These are phyloP conservation scores for Corchorus capsularis DNA, from an alignment of 345 rosid species.

Conservation along the genomic window DNA sequence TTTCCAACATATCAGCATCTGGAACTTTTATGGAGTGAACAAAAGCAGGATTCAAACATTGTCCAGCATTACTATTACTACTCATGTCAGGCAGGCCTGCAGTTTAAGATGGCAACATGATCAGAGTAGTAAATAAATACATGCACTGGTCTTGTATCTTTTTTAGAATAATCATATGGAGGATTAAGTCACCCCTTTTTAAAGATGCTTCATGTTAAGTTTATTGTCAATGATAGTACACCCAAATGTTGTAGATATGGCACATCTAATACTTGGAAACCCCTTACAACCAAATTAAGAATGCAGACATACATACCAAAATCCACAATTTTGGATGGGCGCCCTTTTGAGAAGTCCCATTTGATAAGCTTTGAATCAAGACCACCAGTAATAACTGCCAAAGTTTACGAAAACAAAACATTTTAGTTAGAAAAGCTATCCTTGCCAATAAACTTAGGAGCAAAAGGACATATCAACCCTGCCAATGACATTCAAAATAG, in stretches of 20 bases:
- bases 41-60: slow-evolving; percentile 88
- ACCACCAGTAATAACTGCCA: slow-evolving; percentile 82
- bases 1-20: slow-evolving; percentile 72
- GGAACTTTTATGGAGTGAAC: slow-evolving; percentile 83
- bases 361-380: slow-evolving; percentile 83
- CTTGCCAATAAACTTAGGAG: no score
- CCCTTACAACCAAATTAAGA: not conserved
- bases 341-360: slow-evolving; percentile 96
- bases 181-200: not conserved
- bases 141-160: not conserved
- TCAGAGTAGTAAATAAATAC: not conserved
- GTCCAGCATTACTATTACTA: slow-evolving; percentile 40
- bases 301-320: slow-evolving; percentile 50
- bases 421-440: not conserved
- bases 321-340: slow-evolving; percentile 64
- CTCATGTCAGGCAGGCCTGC: slow-evolving; percentile 54
- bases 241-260: not conserved
- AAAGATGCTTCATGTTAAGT: slow-evolving; percentile 4
- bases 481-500: not conserved
- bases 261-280: not conserved
- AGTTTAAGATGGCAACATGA: not conserved
- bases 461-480: not conserved
- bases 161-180: not conserved
- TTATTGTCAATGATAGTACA: not conserved
- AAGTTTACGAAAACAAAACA: slow-evolving; percentile 9